Conservation (phyloP, 495 filamentous ascomycete species). For the Penicillium antarcticum region DNA sequence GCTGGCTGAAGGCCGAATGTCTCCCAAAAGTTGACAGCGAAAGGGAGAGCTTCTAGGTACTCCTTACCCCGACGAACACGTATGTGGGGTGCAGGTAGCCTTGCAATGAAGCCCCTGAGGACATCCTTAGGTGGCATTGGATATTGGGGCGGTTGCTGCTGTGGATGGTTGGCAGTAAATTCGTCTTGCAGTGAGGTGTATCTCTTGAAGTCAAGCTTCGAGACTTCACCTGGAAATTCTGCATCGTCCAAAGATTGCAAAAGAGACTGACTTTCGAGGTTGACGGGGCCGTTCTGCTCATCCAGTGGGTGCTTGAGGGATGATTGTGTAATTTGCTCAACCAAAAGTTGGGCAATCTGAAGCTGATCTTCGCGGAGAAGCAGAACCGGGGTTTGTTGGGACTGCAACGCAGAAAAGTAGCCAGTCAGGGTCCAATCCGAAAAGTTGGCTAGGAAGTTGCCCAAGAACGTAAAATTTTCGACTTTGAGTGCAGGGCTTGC, state of each 20-base stretch:
- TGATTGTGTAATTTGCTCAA: conserved; percentile 49
- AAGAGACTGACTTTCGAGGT: conserved; percentile 25
- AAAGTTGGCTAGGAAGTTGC: conserved; percentile 43
- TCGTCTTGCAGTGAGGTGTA: conserved; percentile 38
- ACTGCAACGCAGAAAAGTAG: conserved; percentile 39
- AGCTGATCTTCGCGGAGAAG: conserved; percentile 38
- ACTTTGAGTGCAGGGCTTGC: conserved; percentile 13
- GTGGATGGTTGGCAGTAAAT: conserved; percentile 6
- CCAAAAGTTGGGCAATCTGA: conserved; percentile 45
- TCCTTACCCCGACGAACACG: conserved; percentile 74
- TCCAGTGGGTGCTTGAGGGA: conserved; percentile 39
- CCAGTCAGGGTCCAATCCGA: conserved; percentile 44
- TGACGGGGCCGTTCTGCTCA: conserved; percentile 26
- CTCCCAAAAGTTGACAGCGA: conserved; percentile 87
- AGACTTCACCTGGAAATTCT: conserved; percentile 26
- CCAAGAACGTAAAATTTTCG: conserved; percentile 39
- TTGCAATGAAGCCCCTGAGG: conserved; percentile 29
- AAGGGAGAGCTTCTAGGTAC: conserved; percentile 71
- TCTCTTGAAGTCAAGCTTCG: conserved; percentile 36
- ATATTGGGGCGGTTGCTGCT: conserved; percentile 2
- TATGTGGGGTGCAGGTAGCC: conserved; percentile 60
- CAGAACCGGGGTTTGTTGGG: conserved; percentile 30
- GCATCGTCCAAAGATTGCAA: conserved; percentile 29
- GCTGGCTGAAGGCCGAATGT: conserved; percentile 77
- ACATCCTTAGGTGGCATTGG: conserved; percentile 25